Conservation (phyloP, 306 rosid species). For the Arachis hypogaea region DNA sequence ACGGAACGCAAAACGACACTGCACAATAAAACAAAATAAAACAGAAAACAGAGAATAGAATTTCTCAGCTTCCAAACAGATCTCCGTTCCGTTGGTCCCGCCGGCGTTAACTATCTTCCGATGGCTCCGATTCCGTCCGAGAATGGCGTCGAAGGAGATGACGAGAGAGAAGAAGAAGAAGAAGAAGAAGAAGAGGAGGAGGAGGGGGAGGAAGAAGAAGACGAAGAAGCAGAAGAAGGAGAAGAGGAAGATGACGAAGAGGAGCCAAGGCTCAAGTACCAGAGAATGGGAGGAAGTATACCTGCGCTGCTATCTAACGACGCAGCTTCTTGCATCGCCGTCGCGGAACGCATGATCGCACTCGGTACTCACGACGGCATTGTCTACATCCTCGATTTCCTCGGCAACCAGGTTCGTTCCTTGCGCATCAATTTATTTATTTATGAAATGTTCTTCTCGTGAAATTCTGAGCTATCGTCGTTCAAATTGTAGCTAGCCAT, state of each 20-base stretch:
- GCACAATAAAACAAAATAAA: neutral
- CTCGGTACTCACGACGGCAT: slow-evolving; percentile 84
- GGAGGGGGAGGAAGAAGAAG: slow-evolving; percentile 75
- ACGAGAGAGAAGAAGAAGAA: slow-evolving; percentile 88
- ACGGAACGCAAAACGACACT: neutral
- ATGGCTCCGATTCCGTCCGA: slow-evolving; percentile 76
- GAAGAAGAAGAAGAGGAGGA: slow-evolving; percentile 75
- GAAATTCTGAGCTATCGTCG: neutral
- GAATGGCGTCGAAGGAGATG: slow-evolving; percentile 82
- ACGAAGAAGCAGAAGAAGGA: slow-evolving; percentile 51
- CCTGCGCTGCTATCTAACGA: slow-evolving; percentile 68
- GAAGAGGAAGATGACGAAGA: slow-evolving; percentile 50
- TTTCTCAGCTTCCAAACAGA: slow-evolving; percentile 17
- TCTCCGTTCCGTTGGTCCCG: slow-evolving; percentile 5
- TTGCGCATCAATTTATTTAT: neutral
- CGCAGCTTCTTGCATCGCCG: slow-evolving; percentile 69
- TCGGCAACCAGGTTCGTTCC: slow-evolving; percentile 71
- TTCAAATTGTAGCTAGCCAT: neutral
- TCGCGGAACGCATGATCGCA: slow-evolving; percentile 90
- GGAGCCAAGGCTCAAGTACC: slow-evolving; percentile 88
- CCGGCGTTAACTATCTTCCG: slow-evolving; percentile 28
- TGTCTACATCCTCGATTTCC: slow-evolving; percentile 80
- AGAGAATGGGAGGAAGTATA: slow-evolving; percentile 86
- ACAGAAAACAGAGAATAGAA: neutral
- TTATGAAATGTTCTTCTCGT: neutral